These are phyloP conservation scores for Lonicera japonica DNA, from an alignment of 129 eudicot genomes.

Conservation along the genomic window DNA sequence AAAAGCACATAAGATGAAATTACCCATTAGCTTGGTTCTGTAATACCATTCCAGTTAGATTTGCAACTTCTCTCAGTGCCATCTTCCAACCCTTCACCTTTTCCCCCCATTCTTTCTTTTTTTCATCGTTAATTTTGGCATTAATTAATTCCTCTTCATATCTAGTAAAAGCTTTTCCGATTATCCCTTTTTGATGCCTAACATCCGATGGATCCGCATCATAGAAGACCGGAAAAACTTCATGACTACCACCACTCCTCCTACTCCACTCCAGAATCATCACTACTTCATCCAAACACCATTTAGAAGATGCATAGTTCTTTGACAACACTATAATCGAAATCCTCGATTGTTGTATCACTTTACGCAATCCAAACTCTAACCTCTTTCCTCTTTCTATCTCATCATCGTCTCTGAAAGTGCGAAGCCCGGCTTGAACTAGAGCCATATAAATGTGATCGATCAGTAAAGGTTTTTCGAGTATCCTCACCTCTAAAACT, in stretches of 20 bases:
- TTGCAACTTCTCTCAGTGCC: constrained; percentile 9
- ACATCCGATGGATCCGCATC: constrained; percentile 19
- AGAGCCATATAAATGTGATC: constrained; percentile 12
- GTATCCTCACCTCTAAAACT: constrained; percentile 4
- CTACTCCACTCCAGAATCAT: constrained; percentile 17
- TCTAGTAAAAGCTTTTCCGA: constrained; percentile 8
- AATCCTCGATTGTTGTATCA: constrained; percentile 17
- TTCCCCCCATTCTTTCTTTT: neutral
- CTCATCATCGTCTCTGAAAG: constrained; percentile 15
- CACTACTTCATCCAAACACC: constrained; percentile 30
- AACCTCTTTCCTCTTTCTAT: constrained; percentile 17
- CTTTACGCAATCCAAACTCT: constrained; percentile 14
- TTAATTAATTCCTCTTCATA: constrained; percentile 7
- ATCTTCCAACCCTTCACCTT: constrained; percentile 10
- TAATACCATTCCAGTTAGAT: constrained; percentile 9
- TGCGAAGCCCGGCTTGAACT: neutral
- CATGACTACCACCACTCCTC: constrained; percentile 5
- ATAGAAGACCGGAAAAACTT: constrained; percentile 16
- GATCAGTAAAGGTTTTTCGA: neutral
- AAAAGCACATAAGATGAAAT: too few species aligned
- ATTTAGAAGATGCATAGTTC: constrained; percentile 24
- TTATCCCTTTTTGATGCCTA: constrained; percentile 4
- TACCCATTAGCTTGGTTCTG: constrained; percentile 10
- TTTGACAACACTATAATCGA: constrained; percentile 28
- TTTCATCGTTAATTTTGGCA: neutral